Conservation (phyloP, 192 early-diverging fungal genomes). For the Linnemannia elongata region DNA sequence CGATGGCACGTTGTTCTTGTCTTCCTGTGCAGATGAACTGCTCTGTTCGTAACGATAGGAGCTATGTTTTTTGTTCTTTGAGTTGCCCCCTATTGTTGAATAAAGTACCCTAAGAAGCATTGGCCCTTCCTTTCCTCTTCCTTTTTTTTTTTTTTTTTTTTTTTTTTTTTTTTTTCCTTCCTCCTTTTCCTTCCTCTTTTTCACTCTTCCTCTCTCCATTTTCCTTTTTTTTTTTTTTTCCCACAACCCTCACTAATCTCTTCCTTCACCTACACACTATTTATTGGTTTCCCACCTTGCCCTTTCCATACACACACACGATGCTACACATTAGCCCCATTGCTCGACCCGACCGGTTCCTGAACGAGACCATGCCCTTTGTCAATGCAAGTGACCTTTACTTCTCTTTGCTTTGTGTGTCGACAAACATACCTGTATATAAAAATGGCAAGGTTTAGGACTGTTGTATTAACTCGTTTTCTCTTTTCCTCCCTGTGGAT, state of each 20-base stretch:
- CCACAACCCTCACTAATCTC: no score
- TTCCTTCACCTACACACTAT: neutral
- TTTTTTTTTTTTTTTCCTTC: neutral
- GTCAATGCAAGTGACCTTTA: constrained; percentile 35
- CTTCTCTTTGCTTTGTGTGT: neutral
- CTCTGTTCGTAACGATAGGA: no score
- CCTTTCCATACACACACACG: neutral
- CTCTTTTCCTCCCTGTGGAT: neutral
- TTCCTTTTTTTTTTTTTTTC: neutral
- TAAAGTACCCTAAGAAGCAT: no score
- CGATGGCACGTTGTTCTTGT: no score
- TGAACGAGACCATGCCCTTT: constrained; percentile 42
- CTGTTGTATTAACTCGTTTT: neutral
- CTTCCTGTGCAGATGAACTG: no score
- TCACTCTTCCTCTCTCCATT: neutral
- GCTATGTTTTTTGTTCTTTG: neutral
- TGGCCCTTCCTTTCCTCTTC: neutral
- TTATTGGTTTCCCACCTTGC: neutral
- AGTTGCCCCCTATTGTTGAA: no score
- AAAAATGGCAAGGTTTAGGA: neutral
- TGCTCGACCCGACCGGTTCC: constrained; percentile 30
- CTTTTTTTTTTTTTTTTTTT: neutral
- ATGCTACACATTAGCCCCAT: constrained; percentile 43
- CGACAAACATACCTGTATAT: neutral
- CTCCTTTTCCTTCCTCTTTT: neutral